Conservation (phyloP, 306 rosid genomes). For the Pterocarpus macrocarpus region DNA sequence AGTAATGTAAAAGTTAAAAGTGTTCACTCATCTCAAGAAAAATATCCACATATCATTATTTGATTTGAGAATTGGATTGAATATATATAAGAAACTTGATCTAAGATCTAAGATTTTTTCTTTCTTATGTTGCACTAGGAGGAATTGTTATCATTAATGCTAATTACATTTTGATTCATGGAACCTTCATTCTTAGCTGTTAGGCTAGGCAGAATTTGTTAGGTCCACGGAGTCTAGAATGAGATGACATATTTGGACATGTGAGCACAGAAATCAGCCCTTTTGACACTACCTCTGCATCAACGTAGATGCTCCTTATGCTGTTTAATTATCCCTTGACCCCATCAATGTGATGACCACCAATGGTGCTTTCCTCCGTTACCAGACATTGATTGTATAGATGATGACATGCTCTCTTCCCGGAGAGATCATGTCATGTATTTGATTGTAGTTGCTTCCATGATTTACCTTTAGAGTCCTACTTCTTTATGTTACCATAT, state of each 20-base stretch:
- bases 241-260: neutral
- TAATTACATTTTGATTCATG: neutral
- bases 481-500: constrained; percentile 10
- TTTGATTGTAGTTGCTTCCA: neutral
- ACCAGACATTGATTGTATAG: neutral
- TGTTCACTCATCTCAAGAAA: too few relatives aligned
- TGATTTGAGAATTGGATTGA: too few relatives aligned
- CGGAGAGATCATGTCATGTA: neutral
- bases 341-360: neutral
- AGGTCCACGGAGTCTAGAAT: neutral
- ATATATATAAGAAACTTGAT: too few relatives aligned
- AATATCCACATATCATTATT: too few relatives aligned
- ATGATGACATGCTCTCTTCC: neutral
- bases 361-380: constrained; percentile 21
- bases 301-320: neutral
- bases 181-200: neutral
- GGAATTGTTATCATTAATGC: constrained; percentile 4
- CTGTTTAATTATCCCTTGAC: constrained; percentile 4
- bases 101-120: too few relatives aligned
- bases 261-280: neutral
- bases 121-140: neutral
- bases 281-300: neutral
- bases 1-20: too few relatives aligned
- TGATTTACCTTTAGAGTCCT: neutral
- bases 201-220: neutral